Evolutionary conservation across 305 asterid genomes (phyloP), one percentile per base, ranked within the genome.

Genomic region (Andrographis paniculata): DNA sequence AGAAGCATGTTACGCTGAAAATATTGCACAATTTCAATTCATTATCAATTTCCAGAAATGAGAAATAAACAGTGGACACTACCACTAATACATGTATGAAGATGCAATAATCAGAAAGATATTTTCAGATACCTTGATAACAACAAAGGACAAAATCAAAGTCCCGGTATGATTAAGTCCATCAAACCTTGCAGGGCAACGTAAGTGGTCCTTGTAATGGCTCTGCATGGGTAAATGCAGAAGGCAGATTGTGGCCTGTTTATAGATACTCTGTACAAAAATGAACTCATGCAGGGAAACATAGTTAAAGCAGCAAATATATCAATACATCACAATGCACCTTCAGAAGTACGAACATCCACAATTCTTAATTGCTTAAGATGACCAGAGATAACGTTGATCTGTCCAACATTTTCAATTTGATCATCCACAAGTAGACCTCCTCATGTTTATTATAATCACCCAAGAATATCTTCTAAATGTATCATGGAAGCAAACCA

Each of bases 111-210:
- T 20, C 18, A 36, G 41, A 47, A 47, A 46, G 48, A 2, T 22
- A 47, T 6, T 11, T 33, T 36, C 16, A 24, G 30, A 12, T 60
- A 66, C 72, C 64, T 66, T 41, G 38, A 35, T 56, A 35, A 42
- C 61, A 52, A 56, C 49, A 30, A 54, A 42, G 15, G 66, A 53
- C 30, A 65, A 19, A 21, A 55, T 60, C 52, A 40, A 41, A 31
- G 57, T 18, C 50, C 50, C 47, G 24, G 53, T 56, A 45, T 43
- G 21, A 51, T 42, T 16, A 50, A 66, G 42, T 50, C 68, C 68
- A 33, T 17, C 12, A 20, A 66, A 65, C 35, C 43, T 51, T 47
- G 48, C 35, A 40, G 64, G 64, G 36, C 35, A 21, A 15, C 58
- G 48, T 18, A 41, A 13, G 31, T 36, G 45, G 49, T 15, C 49